Base-by-base conservation (phyloP, 352 stramenopile genomes). In the Phytophthora fragariae region DNA sequence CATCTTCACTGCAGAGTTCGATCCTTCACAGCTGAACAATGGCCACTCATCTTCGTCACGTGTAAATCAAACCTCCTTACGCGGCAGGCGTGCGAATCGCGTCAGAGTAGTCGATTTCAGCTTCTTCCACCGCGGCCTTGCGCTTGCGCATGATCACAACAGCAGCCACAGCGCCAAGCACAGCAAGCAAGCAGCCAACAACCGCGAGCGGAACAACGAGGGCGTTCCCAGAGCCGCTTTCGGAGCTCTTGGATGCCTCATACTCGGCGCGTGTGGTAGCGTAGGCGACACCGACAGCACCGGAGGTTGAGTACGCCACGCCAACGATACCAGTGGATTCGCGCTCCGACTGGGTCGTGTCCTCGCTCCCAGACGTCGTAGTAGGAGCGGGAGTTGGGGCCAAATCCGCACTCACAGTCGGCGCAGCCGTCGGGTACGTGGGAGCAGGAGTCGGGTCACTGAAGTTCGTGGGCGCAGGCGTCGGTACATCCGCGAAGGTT, bases 81-180 rank as follows among this genome's bases (percentile, higher is more conserved):
- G 65, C 65, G 5, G 67, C 24, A 54, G 64, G 69, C 7, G 62
- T 62, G 56, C 62, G 46, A 21, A 77, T 62, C 24, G 58, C 62
- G 72, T 77, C 46, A 31, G 52, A 82, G 70, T 33, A 82, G 37
- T 85, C 75, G 60, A 59, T 76, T 53, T 72, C 69, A 37, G 31
- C 39, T 61, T 65, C 50, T 47, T 77, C 57, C 1, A 12, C 27
- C 33, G 62, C 49, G 47, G 59, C 60, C 70, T 79, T 76, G 57
- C 80, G 82, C 62, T 86, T 89, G 67, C 71, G 67, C 14, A 65
- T 79, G 66, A 85, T 57, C 46, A 86, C 55, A 35, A 76, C 67
- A 47, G 84, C 76, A 46, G 73, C 82, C 35, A 81, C 75, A 4
- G 79, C 74, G 44, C 66, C 82, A 12, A 86, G 73, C n/a, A 81